Percentiles rank a stretch among this genome's conserved stretches.
Evolutionary conservation across 768 basidiomycete genomes (phyloP).

Genomic region (Paxillus involutus): DNA sequence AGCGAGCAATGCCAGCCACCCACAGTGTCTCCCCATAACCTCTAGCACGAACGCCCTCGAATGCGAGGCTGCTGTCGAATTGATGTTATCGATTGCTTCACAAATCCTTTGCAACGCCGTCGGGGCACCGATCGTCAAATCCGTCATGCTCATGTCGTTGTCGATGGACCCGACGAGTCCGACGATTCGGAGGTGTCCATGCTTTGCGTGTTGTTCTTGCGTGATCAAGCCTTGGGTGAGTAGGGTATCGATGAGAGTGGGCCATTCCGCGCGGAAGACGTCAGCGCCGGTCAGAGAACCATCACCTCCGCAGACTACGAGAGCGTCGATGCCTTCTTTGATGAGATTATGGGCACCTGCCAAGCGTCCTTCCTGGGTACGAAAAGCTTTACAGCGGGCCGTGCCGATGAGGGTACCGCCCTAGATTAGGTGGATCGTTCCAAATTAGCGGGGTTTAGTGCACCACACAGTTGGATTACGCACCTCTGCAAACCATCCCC

Average conservation of each 20-base stretch:
- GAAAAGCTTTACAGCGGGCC: constrained; percentile 80
- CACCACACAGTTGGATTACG: constrained; percentile 16
- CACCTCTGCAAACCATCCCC: constrained; percentile 91
- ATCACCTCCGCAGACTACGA: constrained; percentile 97
- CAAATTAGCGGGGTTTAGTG: too few relatives aligned
- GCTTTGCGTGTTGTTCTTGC: constrained; percentile 63
- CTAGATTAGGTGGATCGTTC: constrained; percentile 43
- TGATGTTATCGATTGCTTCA: constrained; percentile 97
- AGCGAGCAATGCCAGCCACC: constrained; percentile 95
- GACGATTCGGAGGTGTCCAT: constrained; percentile 89
- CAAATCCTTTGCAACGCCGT: constrained; percentile 97
- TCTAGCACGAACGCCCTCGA: constrained; percentile 97
- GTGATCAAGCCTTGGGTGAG: constrained; percentile 74
- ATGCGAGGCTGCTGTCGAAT: constrained; percentile 93
- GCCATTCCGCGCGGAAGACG: constrained; percentile 93
- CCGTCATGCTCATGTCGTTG: constrained; percentile 98
- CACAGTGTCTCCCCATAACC: constrained; percentile 99
- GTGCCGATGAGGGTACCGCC: constrained; percentile 97
- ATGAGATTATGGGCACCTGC: constrained; percentile 88
- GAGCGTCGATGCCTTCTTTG: constrained; percentile 95
- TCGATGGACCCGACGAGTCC: constrained; percentile 99
- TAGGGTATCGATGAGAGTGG: constrained; percentile 72
- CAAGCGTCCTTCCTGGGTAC: constrained; percentile 85
- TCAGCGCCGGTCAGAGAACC: constrained; percentile 97
- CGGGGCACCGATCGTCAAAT: constrained; percentile 94